A percentile compares a stretch with the other conserved stretches of the same genome.
Conservation (phyloP, 2,329 filamentous ascomycete species). For the Setomelanomma holmii region DNA sequence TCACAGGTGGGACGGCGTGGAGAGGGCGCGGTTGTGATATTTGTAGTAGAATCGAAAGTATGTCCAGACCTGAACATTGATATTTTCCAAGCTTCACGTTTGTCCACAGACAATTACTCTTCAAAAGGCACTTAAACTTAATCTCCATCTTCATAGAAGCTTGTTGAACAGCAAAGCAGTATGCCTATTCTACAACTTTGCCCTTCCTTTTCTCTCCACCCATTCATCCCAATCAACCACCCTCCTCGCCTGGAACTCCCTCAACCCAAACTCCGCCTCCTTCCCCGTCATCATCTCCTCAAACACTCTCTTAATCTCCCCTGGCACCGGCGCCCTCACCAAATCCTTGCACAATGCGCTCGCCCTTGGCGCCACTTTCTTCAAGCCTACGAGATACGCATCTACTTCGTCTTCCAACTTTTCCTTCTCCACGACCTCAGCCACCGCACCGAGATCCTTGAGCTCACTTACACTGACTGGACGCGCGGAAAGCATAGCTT, state of each 20-base stretch:
- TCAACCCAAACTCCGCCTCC: slow-evolving; percentile 8
- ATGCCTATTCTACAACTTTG: slow-evolving; percentile 1
- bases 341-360: slow-evolving; percentile 4
- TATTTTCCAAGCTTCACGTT: no score
- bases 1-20: not conserved
- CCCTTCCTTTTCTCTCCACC: not conserved
- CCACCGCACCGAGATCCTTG: slow-evolving; percentile 25
- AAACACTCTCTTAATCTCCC: slow-evolving; percentile 7
- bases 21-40: not conserved
- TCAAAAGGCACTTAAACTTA: no score
- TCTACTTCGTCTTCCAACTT: slow-evolving; percentile 30
- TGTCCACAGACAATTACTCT: no score
- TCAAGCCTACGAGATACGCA: slow-evolving; percentile 25
- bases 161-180: not conserved
- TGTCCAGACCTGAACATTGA: no score
- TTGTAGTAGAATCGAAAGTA: not conserved
- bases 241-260: slow-evolving; percentile 11
- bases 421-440: slow-evolving; percentile 17
- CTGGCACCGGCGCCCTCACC: not conserved
- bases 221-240: slow-evolving; percentile 11
- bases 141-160: no score
- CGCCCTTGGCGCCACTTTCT: slow-evolving; percentile 1
- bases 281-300: slow-evolving; percentile 14
- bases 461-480: slow-evolving; percentile 36
- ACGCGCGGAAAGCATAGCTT: slow-evolving; percentile 45